Conservation (phyloP, 2,329 filamentous ascomycete genomes). For the Clarireedia hainanense region DNA sequence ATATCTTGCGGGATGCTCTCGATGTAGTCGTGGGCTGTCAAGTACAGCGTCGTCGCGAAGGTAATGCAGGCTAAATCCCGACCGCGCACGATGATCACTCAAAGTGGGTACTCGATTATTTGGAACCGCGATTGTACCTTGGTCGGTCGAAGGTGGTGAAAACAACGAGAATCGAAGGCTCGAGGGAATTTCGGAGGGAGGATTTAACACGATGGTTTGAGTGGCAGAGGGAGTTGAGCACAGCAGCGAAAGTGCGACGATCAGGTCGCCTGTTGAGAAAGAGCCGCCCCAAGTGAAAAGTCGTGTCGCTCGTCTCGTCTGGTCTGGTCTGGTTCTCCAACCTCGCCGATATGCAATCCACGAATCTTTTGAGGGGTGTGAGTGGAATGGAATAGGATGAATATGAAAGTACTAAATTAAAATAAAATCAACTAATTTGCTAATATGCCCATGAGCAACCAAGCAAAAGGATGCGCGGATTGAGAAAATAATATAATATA, state of each 20-base stretch:
- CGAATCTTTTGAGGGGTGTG: constrained; percentile 4
- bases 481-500: not conserved
- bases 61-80: constrained; percentile 21
- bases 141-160: constrained; percentile 13
- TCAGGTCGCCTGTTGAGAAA: constrained; percentile 15
- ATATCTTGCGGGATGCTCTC: constrained; percentile 4
- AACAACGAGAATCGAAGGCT: constrained; percentile 4
- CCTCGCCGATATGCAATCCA: constrained; percentile 12
- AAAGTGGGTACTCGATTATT: constrained; percentile 7
- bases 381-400: not conserved
- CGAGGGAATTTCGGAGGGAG: not conserved
- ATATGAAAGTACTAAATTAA: not conserved
- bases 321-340: constrained; percentile 10
- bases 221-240: constrained; percentile 7
- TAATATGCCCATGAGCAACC: not conserved
- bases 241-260: constrained; percentile 15
- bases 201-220: not conserved
- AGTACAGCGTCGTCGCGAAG: constrained; percentile 14
- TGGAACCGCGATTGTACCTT: constrained; percentile 3
- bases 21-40: constrained; percentile 7
- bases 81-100: constrained; percentile 9
- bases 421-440: not conserved
- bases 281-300: constrained; percentile 8
- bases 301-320: constrained; percentile 14
- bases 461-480: not conserved